These are phyloP conservation scores for Aspergillus bombycis DNA, from an alignment of 2,329 filamentous ascomycete genomes.

Conservation along the genomic window DNA sequence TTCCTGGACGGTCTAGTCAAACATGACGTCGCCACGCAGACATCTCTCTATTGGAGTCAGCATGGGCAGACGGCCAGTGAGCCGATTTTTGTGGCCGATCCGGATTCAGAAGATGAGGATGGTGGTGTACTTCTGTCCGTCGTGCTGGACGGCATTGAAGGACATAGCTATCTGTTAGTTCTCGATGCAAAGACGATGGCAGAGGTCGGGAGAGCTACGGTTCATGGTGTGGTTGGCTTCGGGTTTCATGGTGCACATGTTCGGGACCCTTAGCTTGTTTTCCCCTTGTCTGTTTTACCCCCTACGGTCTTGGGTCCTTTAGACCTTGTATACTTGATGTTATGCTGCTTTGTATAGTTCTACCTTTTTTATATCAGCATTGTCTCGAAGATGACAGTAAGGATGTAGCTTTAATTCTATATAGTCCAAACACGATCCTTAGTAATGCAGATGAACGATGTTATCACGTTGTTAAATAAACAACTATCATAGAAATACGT, in stretches of 20 bases:
- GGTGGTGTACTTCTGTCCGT: neutral
- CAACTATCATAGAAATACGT: neutral
- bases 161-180: neutral
- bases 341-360: neutral
- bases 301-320: too few species aligned
- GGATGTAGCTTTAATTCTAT: neutral
- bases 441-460: neutral
- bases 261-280: neutral
- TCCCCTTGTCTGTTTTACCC: too few species aligned
- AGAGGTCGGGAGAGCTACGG: neutral
- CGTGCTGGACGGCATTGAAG: neutral
- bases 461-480: neutral
- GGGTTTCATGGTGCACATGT: neutral
- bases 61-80: slow-evolving; percentile 1
- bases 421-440: neutral
- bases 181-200: neutral
- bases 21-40: neutral
- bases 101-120: neutral
- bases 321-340: too few species aligned
- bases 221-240: neutral
- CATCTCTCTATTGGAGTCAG: neutral
- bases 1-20: neutral
- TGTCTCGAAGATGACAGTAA: neutral
- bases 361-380: neutral
- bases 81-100: neutral